These are phyloP conservation scores for Ganoderma multipileum DNA, from an alignment of 1,284 basidiomycete species.

Conservation along the genomic window DNA sequence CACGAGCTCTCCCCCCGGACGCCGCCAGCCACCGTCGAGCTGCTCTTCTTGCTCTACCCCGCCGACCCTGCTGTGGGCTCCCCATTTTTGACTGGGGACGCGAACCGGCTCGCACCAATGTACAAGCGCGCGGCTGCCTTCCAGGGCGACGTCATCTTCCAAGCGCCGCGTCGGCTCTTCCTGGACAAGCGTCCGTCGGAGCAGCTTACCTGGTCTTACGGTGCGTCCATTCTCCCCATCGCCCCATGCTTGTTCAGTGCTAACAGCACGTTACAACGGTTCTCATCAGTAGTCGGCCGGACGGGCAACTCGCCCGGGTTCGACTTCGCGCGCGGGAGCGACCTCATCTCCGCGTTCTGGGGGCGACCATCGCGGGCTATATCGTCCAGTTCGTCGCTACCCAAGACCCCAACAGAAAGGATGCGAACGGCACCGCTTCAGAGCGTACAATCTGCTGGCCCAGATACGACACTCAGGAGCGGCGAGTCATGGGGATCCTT, in stretches of 20 bases:
- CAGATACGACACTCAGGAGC: not conserved
- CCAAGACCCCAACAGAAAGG: slow-evolving; percentile 31
- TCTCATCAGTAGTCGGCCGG: slow-evolving; percentile 44
- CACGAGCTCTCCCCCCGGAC: slow-evolving; percentile 21
- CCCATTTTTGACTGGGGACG: slow-evolving; percentile 38
- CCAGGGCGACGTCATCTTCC: slow-evolving; percentile 47
- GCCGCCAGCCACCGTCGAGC: slow-evolving; percentile 11
- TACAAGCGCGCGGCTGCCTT: slow-evolving; percentile 41
- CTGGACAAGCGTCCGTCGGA: slow-evolving; percentile 43
- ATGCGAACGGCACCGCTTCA: not conserved
- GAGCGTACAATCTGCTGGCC: slow-evolving; percentile 28
- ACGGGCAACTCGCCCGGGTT: slow-evolving; percentile 48
- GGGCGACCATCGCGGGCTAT: slow-evolving; percentile 29
- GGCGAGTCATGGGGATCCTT: too few relatives aligned
- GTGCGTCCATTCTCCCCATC: slow-evolving; percentile 37
- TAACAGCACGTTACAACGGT: not conserved
- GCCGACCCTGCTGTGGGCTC: slow-evolving; percentile 28
- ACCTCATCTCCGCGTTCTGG: slow-evolving; percentile 21
- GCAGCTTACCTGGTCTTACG: slow-evolving; percentile 53
- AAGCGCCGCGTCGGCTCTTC: slow-evolving; percentile 46
- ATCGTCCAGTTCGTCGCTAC: slow-evolving; percentile 33
- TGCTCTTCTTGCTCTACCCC: slow-evolving; percentile 34
- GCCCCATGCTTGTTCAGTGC: not conserved
- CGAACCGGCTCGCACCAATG: slow-evolving; percentile 28
- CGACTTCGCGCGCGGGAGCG: slow-evolving; percentile 44